These are phyloP conservation scores for Lasiodiplodia citricola DNA, from an alignment of 2,329 filamentous ascomycete species.

Conservation along the genomic window DNA sequence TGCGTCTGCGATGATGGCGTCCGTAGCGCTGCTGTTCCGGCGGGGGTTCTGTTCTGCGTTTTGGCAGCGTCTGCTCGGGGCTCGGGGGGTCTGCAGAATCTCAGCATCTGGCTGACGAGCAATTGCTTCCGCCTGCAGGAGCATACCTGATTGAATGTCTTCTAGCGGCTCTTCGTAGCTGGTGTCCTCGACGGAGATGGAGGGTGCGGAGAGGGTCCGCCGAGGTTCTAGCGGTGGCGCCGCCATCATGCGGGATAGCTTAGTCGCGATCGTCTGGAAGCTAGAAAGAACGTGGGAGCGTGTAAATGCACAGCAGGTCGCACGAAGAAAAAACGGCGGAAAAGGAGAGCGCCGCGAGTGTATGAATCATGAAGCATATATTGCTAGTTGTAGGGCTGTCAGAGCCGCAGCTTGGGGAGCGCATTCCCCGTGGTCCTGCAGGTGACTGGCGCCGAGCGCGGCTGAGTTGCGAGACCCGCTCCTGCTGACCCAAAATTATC, in stretches of 20 bases:
- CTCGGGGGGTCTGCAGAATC: constrained; percentile 31
- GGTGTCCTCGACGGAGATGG: constrained; percentile 44
- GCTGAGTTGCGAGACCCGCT: constrained; percentile 21
- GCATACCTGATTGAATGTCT: constrained; percentile 19
- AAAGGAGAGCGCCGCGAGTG: neutral
- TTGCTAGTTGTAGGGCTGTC: constrained; percentile 21
- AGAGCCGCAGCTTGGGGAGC: constrained; percentile 1
- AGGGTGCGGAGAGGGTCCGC: constrained; percentile 32
- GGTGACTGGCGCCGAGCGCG: constrained; percentile 21
- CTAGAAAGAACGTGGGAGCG: neutral
- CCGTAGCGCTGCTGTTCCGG: constrained; percentile 2
- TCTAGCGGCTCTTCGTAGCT: constrained; percentile 29
- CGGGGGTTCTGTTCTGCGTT: constrained; percentile 29
- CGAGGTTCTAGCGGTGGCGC: constrained; percentile 14
- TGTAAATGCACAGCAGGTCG: neutral
- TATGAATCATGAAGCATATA: constrained; percentile 7
- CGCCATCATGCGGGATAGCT: neutral
- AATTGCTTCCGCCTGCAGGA: neutral
- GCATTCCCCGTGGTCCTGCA: constrained; percentile 4
- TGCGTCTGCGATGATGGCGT: constrained; percentile 37
- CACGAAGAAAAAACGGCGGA: neutral
- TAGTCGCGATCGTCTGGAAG: neutral
- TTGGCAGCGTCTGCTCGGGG: constrained; percentile 30
- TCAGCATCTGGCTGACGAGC: neutral
- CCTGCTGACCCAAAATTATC: constrained; percentile 3